Evolutionary conservation across 345 rosid genomes (phyloP).

Genomic region (Ricinus communis): DNA sequence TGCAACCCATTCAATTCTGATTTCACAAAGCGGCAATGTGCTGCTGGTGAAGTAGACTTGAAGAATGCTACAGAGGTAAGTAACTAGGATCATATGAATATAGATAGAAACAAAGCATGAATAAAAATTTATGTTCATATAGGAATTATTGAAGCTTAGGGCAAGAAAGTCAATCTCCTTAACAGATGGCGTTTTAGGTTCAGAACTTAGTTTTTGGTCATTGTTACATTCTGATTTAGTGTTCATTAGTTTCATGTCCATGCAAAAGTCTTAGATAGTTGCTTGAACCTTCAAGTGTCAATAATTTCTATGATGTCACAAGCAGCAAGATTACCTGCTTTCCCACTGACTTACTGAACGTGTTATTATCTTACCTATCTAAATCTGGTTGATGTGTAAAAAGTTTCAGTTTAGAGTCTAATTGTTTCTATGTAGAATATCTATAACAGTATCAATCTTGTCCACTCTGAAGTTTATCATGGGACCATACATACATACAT

Average conservation of each 20-base stretch:
- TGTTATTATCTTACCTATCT: neutral
- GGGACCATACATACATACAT: no score
- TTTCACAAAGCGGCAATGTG: slow-evolving; percentile 55
- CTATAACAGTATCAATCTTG: neutral
- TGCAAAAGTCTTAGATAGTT: neutral
- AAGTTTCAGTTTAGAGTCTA: no score
- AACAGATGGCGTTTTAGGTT: neutral
- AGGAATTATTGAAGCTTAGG: slow-evolving; percentile 1
- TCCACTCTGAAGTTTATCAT: slow-evolving; percentile 11
- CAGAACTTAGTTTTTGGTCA: neutral
- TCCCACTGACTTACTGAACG: no score
- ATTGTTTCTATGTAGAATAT: no score
- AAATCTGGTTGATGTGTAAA: neutral
- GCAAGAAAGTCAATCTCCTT: neutral
- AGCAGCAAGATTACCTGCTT: no score
- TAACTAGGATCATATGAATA: neutral
- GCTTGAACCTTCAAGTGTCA: neutral
- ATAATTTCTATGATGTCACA: no score
- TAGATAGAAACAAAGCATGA: neutral
- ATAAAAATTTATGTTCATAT: neutral
- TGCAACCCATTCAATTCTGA: slow-evolving; percentile 82
- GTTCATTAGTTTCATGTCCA: neutral
- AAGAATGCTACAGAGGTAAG: slow-evolving; percentile 68
- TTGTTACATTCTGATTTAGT: neutral
- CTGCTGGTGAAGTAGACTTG: slow-evolving; percentile 63